Conservation (phyloP, 495 filamentous ascomycete species). For the Penicillium cataractarum region DNA sequence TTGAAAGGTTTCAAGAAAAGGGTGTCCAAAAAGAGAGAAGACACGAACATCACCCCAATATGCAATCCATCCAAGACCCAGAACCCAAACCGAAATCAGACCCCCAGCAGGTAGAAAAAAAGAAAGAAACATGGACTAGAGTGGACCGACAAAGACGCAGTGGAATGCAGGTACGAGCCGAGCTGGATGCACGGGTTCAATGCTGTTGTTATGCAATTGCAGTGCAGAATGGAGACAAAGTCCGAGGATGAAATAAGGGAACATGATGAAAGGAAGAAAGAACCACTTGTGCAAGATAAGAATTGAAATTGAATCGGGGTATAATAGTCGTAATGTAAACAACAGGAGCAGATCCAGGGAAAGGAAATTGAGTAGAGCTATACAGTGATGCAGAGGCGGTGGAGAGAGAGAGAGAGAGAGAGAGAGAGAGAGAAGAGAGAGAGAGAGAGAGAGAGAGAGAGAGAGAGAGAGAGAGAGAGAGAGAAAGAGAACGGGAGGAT, state of each 20-base stretch:
- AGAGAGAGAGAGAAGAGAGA: background rate
- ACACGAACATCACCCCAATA: conserved; percentile 10
- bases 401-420: background rate
- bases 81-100: conserved; percentile 9
- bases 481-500: background rate
- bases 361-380: conserved; percentile 23
- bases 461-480: background rate
- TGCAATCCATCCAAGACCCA: conserved; percentile 9
- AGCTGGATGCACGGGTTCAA: conserved; percentile 5
- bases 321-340: conserved; percentile 31
- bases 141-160: background rate
- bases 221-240: conserved; percentile 2
- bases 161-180: conserved; percentile 8
- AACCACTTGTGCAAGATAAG: background rate
- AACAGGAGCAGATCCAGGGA: conserved; percentile 23
- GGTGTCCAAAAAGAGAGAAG: background rate
- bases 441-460: background rate
- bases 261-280: conserved; percentile 13
- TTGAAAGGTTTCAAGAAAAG: background rate
- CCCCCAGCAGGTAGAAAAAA: background rate
- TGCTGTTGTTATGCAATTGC: background rate
- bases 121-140: background rate
- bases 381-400: conserved; percentile 24
- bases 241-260: background rate
- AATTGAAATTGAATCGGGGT: conserved; percentile 23